phyloP scores from a whole-genome alignment of 306 rosid species.

The Coriaria nepalensis region DNA sequence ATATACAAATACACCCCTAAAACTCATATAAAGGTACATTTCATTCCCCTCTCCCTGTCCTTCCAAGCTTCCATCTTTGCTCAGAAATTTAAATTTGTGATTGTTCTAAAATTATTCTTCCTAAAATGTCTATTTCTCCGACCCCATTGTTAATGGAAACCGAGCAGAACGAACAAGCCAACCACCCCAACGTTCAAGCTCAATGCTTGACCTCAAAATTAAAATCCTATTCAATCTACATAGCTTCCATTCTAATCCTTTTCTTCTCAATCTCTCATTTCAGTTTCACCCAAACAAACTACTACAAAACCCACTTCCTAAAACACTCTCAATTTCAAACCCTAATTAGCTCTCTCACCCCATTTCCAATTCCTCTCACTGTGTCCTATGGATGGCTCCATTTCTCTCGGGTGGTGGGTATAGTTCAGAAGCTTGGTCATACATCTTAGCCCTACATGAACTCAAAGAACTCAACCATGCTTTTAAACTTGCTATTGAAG shows the following conservation, averaged over 20 bases:
- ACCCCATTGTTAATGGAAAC: slow-evolving; percentile 32
- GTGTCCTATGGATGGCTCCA: slow-evolving; percentile 83
- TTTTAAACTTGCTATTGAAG: slow-evolving; percentile 50
- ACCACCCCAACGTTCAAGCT: slow-evolving; percentile 18
- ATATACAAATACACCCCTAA: too few species aligned
- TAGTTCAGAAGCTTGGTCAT: slow-evolving; percentile 80
- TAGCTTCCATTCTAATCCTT: slow-evolving; percentile 36
- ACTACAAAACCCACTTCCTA: slow-evolving; percentile 27
- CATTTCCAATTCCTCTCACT: slow-evolving; percentile 18
- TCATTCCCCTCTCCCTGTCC: too few species aligned
- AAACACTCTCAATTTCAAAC: slow-evolving; percentile 23
- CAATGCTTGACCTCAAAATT: slow-evolving; percentile 14
- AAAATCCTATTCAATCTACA: slow-evolving; percentile 19
- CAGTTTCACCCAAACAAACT: slow-evolving; percentile 30
- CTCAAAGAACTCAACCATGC: slow-evolving; percentile 18
- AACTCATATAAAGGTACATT: too few species aligned
- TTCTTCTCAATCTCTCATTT: slow-evolving; percentile 30
- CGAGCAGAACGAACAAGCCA: slow-evolving; percentile 10
- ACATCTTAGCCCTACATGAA: slow-evolving; percentile 42
- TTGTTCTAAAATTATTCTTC: background rate
- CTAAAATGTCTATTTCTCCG: background rate
- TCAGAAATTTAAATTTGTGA: too few species aligned
- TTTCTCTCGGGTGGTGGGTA: slow-evolving; percentile 89
- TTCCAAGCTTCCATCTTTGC: too few species aligned
- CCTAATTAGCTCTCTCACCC: slow-evolving; percentile 16